A percentile compares a stretch with the other conserved stretches of the same genome.
phyloP scores from a whole-genome alignment of 2,329 filamentous ascomycete genomes.

The Neurospora sp. region DNA sequence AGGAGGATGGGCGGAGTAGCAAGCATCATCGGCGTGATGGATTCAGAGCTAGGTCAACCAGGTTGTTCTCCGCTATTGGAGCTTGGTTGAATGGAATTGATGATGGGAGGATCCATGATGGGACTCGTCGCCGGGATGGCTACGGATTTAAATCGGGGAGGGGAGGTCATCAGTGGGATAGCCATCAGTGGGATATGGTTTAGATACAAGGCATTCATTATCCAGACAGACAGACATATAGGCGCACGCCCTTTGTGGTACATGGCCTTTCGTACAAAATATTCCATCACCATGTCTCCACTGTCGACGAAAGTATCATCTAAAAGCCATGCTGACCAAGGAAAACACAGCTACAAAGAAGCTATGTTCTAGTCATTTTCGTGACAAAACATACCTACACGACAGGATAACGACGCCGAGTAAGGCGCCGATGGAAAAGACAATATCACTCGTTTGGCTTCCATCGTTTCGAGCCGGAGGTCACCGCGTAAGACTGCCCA shows the following conservation, averaged over 20 bases:
- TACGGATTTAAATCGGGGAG: background rate
- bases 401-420: background rate
- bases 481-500: background rate
- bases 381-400: background rate
- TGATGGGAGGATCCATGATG: background rate
- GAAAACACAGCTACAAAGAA: background rate
- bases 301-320: background rate
- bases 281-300: background rate
- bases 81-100: background rate
- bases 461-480: background rate
- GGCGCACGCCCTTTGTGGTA: background rate
- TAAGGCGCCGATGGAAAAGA: background rate
- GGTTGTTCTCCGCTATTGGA: background rate
- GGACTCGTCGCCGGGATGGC: background rate
- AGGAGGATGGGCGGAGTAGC: background rate
- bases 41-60: background rate
- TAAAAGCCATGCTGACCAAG: background rate
- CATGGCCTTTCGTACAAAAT: background rate
- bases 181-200: background rate
- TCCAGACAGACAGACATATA: background rate
- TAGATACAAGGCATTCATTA: background rate
- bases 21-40: background rate
- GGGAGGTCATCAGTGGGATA: background rate
- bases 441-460: background rate
- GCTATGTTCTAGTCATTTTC: background rate